These are phyloP conservation scores for Metschnikowia baotianmanensis DNA, from an alignment of 805 yeast genomes.

Conservation along the genomic window DNA sequence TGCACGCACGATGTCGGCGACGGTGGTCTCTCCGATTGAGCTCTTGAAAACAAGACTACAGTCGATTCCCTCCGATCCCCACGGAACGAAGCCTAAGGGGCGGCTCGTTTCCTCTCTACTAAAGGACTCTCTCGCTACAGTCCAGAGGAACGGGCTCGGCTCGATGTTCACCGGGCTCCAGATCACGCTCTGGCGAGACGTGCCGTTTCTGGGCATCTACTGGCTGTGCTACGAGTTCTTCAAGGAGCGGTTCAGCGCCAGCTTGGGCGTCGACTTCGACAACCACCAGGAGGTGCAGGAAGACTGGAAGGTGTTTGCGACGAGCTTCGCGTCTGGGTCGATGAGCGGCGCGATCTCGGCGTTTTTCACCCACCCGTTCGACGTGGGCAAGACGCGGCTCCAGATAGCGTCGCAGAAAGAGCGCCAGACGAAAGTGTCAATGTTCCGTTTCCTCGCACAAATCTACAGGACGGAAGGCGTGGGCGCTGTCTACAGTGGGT, in stretches of 20 bases:
- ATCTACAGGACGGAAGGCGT: constrained; percentile 75
- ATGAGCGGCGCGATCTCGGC: constrained; percentile 86
- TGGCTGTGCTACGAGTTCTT: constrained; percentile 80
- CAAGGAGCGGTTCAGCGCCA: constrained; percentile 27
- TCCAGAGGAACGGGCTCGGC: constrained; percentile 53
- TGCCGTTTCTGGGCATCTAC: constrained; percentile 92
- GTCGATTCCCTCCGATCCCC: constrained; percentile 59
- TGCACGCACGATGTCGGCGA: constrained; percentile 81
- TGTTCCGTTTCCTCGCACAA: constrained; percentile 62
- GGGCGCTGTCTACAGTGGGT: constrained; percentile 82
- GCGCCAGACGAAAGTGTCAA: constrained; percentile 40
- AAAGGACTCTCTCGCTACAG: constrained; percentile 50
- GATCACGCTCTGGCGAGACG: constrained; percentile 94
- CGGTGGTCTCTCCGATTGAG: constrained; percentile 84
- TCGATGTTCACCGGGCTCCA: constrained; percentile 82
- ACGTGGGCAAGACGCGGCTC: constrained; percentile 92
- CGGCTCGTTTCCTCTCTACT: constrained; percentile 45
- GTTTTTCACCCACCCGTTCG: constrained; percentile 87
- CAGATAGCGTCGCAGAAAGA: constrained; percentile 53
- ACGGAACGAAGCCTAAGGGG: constrained; percentile 23
- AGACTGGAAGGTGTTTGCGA: constrained; percentile 48
- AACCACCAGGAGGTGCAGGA: constrained; percentile 16
- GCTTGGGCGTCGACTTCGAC: constrained; percentile 25
- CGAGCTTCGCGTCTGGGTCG: constrained; percentile 79
- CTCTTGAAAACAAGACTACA: constrained; percentile 85